Evolutionary conservation across 352 stramenopile species (phyloP).

Genomic region (Phytophthora ohioensis): DNA sequence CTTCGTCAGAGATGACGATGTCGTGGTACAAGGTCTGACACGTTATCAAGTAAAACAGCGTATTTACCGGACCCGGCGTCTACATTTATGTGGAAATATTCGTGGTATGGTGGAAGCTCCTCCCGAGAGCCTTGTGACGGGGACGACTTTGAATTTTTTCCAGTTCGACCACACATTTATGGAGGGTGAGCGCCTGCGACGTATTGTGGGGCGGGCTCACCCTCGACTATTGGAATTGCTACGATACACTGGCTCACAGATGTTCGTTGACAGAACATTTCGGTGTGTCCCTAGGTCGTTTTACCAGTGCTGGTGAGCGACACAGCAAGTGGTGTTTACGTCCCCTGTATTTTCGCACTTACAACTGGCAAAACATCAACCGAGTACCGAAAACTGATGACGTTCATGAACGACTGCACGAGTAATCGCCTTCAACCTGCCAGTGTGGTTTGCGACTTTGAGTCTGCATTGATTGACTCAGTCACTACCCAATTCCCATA

Average conservation of each 20-base stretch:
- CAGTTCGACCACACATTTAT: background rate
- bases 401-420: background rate
- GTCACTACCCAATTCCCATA: background rate
- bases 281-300: background rate
- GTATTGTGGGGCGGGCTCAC: background rate
- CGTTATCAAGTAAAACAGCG: too few species aligned
- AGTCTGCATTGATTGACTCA: background rate
- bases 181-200: background rate
- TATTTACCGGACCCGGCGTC: background rate
- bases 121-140: background rate
- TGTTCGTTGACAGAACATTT: slow-evolving; percentile 1
- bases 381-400: background rate
- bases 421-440: too few species aligned
- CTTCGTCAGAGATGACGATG: too few species aligned
- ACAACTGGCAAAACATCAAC: background rate
- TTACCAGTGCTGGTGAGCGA: slow-evolving; percentile 2
- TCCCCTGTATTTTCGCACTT: background rate
- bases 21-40: too few species aligned
- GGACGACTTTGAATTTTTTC: background rate
- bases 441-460: background rate
- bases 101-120: background rate
- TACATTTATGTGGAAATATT: background rate
- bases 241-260: background rate
- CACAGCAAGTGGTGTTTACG: background rate
- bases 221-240: background rate